These are phyloP conservation scores for Chaetomiaceae sp. DNA, from an alignment of 2,329 filamentous ascomycete species.

Conservation along the genomic window DNA sequence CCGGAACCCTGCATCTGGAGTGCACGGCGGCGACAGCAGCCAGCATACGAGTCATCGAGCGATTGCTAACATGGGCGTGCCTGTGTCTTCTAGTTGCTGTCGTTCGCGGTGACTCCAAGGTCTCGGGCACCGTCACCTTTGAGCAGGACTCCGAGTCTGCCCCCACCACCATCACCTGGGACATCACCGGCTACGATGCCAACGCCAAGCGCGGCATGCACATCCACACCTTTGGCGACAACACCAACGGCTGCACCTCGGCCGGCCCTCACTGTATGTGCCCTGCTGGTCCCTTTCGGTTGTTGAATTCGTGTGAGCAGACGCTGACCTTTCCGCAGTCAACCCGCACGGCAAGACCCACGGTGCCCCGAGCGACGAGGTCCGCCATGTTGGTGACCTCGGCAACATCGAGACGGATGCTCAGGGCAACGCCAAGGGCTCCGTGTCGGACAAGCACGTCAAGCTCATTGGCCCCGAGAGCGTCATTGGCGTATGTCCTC, in stretches of 20 bases:
- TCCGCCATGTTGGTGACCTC: conserved; percentile 93
- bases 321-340: conserved; percentile 50
- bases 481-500: conserved; percentile 73
- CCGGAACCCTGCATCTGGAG: conserved; percentile 15
- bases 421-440: conserved; percentile 84
- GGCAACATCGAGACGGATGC: conserved; percentile 96
- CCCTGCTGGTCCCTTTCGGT: conserved; percentile 33
- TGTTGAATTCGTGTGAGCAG: background rate
- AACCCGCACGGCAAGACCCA: conserved; percentile 93
- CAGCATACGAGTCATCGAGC: background rate
- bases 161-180: conserved; percentile 83
- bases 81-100: conserved; percentile 68
- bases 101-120: conserved; percentile 94
- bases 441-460: conserved; percentile 72
- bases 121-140: conserved; percentile 90
- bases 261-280: conserved; percentile 90
- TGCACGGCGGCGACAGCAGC: background rate
- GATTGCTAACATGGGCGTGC: conserved; percentile 18
- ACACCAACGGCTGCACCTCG: conserved; percentile 99
- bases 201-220: conserved; percentile 98
- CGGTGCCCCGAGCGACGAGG: conserved; percentile 75
- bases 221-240: conserved; percentile 98
- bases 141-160: conserved; percentile 81
- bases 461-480: conserved; percentile 96
- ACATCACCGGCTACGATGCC: conserved; percentile 87